phyloP scores from a whole-genome alignment of 306 rosid species.

The Heteromeles arbutifolia region DNA sequence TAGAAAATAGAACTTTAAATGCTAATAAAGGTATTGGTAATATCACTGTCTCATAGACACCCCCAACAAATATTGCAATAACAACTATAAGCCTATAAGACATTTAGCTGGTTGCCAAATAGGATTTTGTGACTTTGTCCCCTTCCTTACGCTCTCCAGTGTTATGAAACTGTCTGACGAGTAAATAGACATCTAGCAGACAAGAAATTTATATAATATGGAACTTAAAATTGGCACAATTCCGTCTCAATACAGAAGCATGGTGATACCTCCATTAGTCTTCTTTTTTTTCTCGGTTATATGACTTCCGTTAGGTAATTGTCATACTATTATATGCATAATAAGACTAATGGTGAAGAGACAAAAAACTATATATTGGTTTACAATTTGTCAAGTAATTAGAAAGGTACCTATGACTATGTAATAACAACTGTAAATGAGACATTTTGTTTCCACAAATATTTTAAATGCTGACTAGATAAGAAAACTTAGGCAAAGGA shows the following conservation, averaged over 20 bases:
- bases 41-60: not conserved
- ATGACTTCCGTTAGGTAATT: not conserved
- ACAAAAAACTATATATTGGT: not conserved
- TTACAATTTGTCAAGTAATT: not conserved
- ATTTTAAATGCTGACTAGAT: not conserved
- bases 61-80: not conserved
- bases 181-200: too few species aligned
- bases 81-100: not conserved
- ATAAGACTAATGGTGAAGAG: not conserved
- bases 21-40: not conserved
- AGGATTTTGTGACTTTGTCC: not conserved
- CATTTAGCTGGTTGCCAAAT: not conserved
- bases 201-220: too few species aligned
- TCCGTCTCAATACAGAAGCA: not conserved
- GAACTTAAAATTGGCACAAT: not conserved
- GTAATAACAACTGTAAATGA: not conserved
- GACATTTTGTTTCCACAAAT: not conserved
- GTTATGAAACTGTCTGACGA: too few species aligned
- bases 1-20: not conserved
- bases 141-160: too few species aligned
- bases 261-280: not conserved
- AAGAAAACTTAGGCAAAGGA: not conserved
- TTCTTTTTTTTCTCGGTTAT: not conserved
- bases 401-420: not conserved
- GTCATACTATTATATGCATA: not conserved